Evolutionary conservation across 192 early-diverging fungal genomes (phyloP).

Genomic region (Coemansia sp.): DNA sequence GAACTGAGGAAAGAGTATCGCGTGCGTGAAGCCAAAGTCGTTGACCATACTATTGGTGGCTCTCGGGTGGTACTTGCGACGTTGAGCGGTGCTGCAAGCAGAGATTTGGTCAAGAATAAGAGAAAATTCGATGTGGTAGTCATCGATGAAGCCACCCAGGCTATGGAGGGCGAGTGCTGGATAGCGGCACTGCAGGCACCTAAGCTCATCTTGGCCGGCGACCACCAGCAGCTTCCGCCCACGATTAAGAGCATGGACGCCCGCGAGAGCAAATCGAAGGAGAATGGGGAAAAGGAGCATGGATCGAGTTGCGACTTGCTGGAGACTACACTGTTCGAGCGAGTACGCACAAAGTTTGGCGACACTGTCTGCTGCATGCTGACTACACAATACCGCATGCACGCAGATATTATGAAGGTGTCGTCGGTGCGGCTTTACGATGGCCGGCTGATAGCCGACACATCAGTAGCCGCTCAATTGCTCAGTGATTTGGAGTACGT

Average conservation of each 20-base stretch:
- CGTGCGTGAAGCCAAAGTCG: slow-evolving; percentile 66
- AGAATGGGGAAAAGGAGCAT: background rate
- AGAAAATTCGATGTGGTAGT: slow-evolving; percentile 79
- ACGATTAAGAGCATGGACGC: slow-evolving; percentile 65
- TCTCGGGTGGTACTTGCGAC: slow-evolving; percentile 76
- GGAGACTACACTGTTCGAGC: slow-evolving; percentile 75
- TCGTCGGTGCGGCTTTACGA: slow-evolving; percentile 72
- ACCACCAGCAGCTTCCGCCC: slow-evolving; percentile 86
- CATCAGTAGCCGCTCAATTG: slow-evolving; percentile 61
- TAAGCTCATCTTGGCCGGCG: slow-evolving; percentile 80
- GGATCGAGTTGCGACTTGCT: background rate
- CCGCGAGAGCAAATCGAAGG: background rate
- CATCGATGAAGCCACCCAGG: slow-evolving; percentile 90
- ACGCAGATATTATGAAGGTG: slow-evolving; percentile 75
- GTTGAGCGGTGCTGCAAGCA: slow-evolving; percentile 65
- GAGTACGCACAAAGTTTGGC: slow-evolving; percentile 63
- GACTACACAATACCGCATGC: slow-evolving; percentile 86
- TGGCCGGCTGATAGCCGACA: slow-evolving; percentile 61
- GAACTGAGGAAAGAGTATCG: slow-evolving; percentile 69
- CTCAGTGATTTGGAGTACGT: slow-evolving; percentile 66
- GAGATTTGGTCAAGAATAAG: slow-evolving; percentile 20
- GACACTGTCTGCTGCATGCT: slow-evolving; percentile 64
- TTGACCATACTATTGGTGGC: slow-evolving; percentile 57
- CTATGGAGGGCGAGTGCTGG: slow-evolving; percentile 84
- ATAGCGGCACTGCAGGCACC: slow-evolving; percentile 75